Evolutionary conservation across 352 stramenopile genomes (phyloP).

Genomic region (Phytopythium ostracodes): DNA sequence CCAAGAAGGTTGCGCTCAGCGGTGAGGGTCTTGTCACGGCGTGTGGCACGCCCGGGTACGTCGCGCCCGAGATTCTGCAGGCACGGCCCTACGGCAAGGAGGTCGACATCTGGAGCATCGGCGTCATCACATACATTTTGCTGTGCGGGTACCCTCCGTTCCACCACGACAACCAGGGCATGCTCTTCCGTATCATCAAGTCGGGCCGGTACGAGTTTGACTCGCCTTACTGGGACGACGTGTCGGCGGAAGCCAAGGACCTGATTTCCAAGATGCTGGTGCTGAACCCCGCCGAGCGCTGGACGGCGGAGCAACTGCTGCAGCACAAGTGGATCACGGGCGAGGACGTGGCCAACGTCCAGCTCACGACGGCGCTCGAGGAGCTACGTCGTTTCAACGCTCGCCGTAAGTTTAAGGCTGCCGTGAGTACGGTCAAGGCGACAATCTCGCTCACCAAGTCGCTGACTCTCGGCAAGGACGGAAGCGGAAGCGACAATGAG

Average conservation of each 20-base stretch:
- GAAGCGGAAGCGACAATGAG: slow-evolving; percentile 16
- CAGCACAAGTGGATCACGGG: slow-evolving; percentile 89
- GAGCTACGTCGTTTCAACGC: slow-evolving; percentile 93
- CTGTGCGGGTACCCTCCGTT: slow-evolving; percentile 84
- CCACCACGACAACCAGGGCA: slow-evolving; percentile 89
- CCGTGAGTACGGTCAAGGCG: slow-evolving; percentile 87
- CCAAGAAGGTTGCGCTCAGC: slow-evolving; percentile 66
- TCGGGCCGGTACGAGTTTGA: slow-evolving; percentile 67
- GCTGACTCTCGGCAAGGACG: slow-evolving; percentile 36
- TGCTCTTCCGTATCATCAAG: slow-evolving; percentile 81
- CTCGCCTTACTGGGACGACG: slow-evolving; percentile 77
- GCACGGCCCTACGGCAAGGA: slow-evolving; percentile 66
- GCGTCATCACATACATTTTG: slow-evolving; percentile 87
- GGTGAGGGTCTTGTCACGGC: slow-evolving; percentile 49
- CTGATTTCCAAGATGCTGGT: slow-evolving; percentile 90
- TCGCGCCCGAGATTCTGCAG: slow-evolving; percentile 78
- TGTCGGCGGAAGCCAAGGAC: slow-evolving; percentile 75
- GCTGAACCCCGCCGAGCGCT: slow-evolving; percentile 77
- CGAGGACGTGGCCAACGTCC: slow-evolving; percentile 54
- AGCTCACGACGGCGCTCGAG: slow-evolving; percentile 82
- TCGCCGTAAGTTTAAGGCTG: slow-evolving; percentile 92
- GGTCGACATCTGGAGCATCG: slow-evolving; percentile 90
- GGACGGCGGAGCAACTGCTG: slow-evolving; percentile 65
- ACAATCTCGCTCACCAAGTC: slow-evolving; percentile 77
- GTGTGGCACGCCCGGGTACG: slow-evolving; percentile 74